phyloP scores from a whole-genome alignment of 768 basidiomycete genomes.

The Cystofilobasidium ferigula region DNA sequence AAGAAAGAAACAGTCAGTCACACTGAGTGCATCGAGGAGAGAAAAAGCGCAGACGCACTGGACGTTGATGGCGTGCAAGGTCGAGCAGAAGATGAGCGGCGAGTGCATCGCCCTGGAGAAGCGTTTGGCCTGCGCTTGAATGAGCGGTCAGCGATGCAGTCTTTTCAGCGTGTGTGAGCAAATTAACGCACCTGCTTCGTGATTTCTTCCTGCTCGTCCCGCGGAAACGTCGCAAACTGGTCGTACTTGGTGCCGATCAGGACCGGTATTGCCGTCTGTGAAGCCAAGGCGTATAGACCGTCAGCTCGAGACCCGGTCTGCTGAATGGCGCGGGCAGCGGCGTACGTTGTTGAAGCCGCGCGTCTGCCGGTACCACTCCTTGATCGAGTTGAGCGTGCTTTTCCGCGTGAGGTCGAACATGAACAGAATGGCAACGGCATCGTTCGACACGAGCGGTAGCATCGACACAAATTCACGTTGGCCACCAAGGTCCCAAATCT shows the following conservation, averaged over 20 bases:
- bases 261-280: slow-evolving; percentile 93
- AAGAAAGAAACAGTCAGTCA: background rate
- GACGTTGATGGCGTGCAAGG: slow-evolving; percentile 96
- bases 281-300: background rate
- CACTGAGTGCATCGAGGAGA: background rate
- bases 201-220: slow-evolving; percentile 98
- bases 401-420: slow-evolving; percentile 99
- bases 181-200: slow-evolving; percentile 70
- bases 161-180: slow-evolving; percentile 1
- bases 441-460: slow-evolving; percentile 76
- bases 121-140: slow-evolving; percentile 63
- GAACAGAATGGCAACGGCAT: slow-evolving; percentile 90
- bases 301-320: background rate
- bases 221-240: slow-evolving; percentile 85
- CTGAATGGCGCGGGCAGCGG: slow-evolving; percentile 13
- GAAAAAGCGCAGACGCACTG: slow-evolving; percentile 43
- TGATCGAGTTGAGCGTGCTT: slow-evolving; percentile 93
- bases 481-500: slow-evolving; percentile 93
- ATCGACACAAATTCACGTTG: slow-evolving; percentile 99
- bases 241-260: slow-evolving; percentile 98
- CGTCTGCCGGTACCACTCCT: slow-evolving; percentile 99
- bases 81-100: slow-evolving; percentile 98
- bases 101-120: slow-evolving; percentile 99
- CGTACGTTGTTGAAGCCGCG: slow-evolving; percentile 95
- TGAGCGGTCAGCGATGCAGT: background rate